Base-by-base conservation (phyloP, 1,139 yeast genomes). In the Geotrichum fermentans region DNA sequence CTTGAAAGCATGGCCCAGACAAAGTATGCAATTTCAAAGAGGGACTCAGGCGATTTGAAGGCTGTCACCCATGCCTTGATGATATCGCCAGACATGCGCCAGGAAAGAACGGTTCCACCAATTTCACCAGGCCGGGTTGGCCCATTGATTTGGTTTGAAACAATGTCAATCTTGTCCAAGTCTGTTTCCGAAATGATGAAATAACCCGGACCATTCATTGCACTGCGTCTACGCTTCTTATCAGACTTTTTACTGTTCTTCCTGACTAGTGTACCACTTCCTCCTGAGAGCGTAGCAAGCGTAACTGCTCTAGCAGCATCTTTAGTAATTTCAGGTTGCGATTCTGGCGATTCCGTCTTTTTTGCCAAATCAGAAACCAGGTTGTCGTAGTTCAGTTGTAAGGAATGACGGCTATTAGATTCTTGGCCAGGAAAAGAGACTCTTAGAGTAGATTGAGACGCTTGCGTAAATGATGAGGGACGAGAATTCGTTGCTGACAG, bases 21-120 rank as follows among this genome's bases (percentile, higher is more conserved):
- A 29, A 45, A 45, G 18, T 18, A 45, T 1, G 37, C 11, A 2
- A 45, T 40, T 16, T 36, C 39, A 7, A 40, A 26, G 8, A 46
- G 33, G 8, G 47, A 39, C 6, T 22, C 39, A 6, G 45, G 43
- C 4, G 43, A 40, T 21, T 45, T 46, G 21, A 14, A 40, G 5
- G 45, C 43, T 20, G 26, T 29, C 13, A 29, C 20, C 44, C 50
- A 38, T 8, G 56, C 48, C 17, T 47, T 47, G 30, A 61, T 43
- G 16, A 61, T 46, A 24, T 60, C 63, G 11, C 60, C 52, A 7
- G 64, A 56, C 64, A 60, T 61, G 49, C 55, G 49, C 65, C 65
- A 61, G 1, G 64, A 61, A 34, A 61, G 47, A 4, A 58, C 55
- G 2, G 62, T 57, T 4, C 63, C 64, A n/a, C 53, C 47, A 16